Evolutionary conservation across 176 grass and related monocot genomes (phyloP).

Genomic region (Avena atlantica): DNA sequence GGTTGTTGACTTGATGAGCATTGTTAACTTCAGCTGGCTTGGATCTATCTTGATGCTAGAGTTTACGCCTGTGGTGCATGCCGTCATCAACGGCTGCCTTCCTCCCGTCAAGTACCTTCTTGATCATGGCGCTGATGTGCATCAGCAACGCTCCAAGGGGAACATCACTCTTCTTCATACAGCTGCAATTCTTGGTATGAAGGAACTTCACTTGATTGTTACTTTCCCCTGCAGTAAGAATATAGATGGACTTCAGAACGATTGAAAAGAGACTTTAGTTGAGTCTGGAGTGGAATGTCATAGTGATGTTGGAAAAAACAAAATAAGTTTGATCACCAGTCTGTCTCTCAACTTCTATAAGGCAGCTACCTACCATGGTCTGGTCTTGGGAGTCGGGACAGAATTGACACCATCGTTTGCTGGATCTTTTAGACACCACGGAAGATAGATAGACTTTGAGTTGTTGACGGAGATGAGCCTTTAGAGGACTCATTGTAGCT

Average conservation of each 20-base stretch:
- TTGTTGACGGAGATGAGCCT: not conserved
- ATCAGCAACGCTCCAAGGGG: not conserved
- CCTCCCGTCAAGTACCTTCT: constrained; percentile 34
- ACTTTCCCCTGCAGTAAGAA: not conserved
- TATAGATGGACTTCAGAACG: not conserved
- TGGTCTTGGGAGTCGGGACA: too few species aligned
- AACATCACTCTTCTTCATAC: not conserved
- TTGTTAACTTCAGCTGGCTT: not conserved
- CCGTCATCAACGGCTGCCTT: constrained; percentile 14
- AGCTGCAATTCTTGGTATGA: constrained; percentile 17
- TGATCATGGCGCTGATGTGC: constrained; percentile 44
- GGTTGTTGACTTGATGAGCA: not conserved
- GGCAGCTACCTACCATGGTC: too few species aligned
- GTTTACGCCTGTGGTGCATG: constrained; percentile 5
- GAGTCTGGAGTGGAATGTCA: not conserved
- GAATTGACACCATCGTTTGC: too few species aligned
- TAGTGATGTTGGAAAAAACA: not conserved
- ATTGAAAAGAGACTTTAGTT: not conserved
- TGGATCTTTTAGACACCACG: too few species aligned
- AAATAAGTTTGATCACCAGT: too few species aligned
- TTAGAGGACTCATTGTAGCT: not conserved
- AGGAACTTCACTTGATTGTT: not conserved
- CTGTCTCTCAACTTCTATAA: too few species aligned
- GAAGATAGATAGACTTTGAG: too few species aligned
- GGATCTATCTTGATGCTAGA: not conserved